Evolutionary conservation across 495 filamentous ascomycete genomes (phyloP), one percentile per base, ranked within the genome.

Genomic region (Viridothelium virens): DNA sequence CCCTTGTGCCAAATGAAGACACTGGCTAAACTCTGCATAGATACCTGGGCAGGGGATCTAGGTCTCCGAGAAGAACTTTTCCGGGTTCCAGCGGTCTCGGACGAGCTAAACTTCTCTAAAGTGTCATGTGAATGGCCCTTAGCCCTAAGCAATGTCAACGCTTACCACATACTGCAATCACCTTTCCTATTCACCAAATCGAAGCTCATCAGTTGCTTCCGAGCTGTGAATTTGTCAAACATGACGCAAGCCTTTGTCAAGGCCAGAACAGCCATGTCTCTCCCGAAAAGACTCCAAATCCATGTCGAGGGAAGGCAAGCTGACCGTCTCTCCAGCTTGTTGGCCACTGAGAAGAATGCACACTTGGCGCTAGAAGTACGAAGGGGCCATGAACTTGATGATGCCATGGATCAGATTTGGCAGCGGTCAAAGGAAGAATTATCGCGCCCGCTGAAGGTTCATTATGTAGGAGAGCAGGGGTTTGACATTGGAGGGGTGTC

Each of bases 401-500:
- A 96, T 77, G 86, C 92, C 1, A 84, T 96, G 63, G 85, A 96
- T 71, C 90, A 96, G 72, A 80, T 97, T 11, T 96, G 92, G 90
- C 82, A 89, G 46, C 84, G 91, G 48, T 87, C 96, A 75, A 84
- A 85, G 68, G 83, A 90, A 36, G 90, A 96, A 76, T 79, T 97
- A 3, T 79, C 91, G 76, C 84, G 88, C 38, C 94, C 94, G 0
- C 78, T 98, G 37, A 96, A 96, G 68, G 89, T 98, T 38, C 86
- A 89, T 56, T 85, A 97, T 69, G 18, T 89, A 72, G 82, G 86
- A 31, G 82, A 82, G 66, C 88, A 95, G 71, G 94, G 94, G 1
- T 81, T 93, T 25, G 94, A 98, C 76, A 89, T 92, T 65, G 94
- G 94, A 64, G 94, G 94, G 62, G 91, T 97, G 3, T 91, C 96